Evolutionary conservation across 176 grass and related monocot species (phyloP).

Genomic region (Eleusine coracana): DNA sequence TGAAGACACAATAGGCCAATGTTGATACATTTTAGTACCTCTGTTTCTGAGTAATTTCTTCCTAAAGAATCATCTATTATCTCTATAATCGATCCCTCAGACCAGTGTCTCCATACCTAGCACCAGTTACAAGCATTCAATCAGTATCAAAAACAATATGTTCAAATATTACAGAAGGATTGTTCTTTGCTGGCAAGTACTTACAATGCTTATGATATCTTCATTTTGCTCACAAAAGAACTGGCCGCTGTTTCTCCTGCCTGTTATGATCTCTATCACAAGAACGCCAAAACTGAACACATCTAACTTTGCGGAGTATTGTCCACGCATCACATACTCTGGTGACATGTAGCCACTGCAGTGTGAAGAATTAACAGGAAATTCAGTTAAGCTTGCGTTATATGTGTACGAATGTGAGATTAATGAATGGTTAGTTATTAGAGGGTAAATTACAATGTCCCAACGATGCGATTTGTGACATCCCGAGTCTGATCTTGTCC

Average conservation of each 20-base stretch:
- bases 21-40: conserved; percentile 45
- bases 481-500: conserved; percentile 39
- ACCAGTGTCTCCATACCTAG: conserved; percentile 63
- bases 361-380: not conserved
- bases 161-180: not conserved
- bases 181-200: not conserved
- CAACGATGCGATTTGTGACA: conserved; percentile 26
- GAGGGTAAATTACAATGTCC: conserved; percentile 35
- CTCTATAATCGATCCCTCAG: conserved; percentile 35
- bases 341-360: conserved; percentile 57
- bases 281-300: conserved; percentile 65
- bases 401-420: not conserved
- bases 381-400: not conserved
- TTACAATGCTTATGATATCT: conserved; percentile 52
- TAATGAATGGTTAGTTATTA: not conserved
- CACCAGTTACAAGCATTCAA: not conserved
- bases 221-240: conserved; percentile 28
- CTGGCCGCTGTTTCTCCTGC: conserved; percentile 29
- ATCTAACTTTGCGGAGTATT: conserved; percentile 61
- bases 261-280: conserved; percentile 61
- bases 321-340: conserved; percentile 51
- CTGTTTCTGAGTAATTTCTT: conserved; percentile 18
- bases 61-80: conserved; percentile 38
- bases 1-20: conserved; percentile 62
- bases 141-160: not conserved